Percentiles rank a stretch among this genome's conserved stretches.
Evolutionary conservation across 371 early-diverging fungal genomes (phyloP).

Genomic region (Synchytrium microbalum): DNA sequence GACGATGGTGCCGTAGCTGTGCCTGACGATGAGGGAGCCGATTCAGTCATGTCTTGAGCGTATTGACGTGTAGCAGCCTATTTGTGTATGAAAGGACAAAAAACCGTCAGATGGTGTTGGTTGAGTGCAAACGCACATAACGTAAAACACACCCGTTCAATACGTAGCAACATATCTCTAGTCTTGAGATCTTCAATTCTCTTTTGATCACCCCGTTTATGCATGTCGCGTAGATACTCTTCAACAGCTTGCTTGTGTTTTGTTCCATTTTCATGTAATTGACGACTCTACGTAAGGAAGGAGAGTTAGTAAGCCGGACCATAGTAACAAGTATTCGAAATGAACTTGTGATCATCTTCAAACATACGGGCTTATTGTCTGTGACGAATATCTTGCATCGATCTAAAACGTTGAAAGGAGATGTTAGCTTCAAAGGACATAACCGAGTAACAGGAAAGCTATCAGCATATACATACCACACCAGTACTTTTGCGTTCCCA

Average conservation of each 20-base stretch:
- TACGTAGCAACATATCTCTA: slow-evolving; percentile 48
- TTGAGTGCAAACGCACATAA: slow-evolving; percentile 1
- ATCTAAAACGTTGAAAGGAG: neutral
- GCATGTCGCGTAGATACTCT: slow-evolving; percentile 53
- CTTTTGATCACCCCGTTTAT: slow-evolving; percentile 50
- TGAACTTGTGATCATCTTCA: too few species aligned
- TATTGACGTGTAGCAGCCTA: neutral
- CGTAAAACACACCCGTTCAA: slow-evolving; percentile 49
- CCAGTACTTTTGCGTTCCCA: neutral
- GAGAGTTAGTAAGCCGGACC: too few species aligned
- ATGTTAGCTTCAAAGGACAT: too few species aligned
- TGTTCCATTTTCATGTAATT: slow-evolving; percentile 55
- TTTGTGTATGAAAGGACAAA: neutral
- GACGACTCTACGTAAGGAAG: too few species aligned
- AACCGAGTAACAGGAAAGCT: too few species aligned
- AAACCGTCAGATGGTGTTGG: neutral
- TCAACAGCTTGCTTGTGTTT: slow-evolving; percentile 66
- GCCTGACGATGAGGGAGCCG: neutral
- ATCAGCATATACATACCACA: neutral
- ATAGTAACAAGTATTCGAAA: too few species aligned
- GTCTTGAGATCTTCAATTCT: slow-evolving; percentile 44
- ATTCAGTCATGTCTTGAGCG: neutral
- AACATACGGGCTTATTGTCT: neutral
- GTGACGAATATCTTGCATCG: slow-evolving; percentile 1
- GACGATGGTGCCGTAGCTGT: too few species aligned